A percentile compares a stretch with the other conserved stretches of the same genome.
Evolutionary conservation across 2,329 filamentous ascomycete genomes (phyloP).

Genomic region (Venturia effusa): DNA sequence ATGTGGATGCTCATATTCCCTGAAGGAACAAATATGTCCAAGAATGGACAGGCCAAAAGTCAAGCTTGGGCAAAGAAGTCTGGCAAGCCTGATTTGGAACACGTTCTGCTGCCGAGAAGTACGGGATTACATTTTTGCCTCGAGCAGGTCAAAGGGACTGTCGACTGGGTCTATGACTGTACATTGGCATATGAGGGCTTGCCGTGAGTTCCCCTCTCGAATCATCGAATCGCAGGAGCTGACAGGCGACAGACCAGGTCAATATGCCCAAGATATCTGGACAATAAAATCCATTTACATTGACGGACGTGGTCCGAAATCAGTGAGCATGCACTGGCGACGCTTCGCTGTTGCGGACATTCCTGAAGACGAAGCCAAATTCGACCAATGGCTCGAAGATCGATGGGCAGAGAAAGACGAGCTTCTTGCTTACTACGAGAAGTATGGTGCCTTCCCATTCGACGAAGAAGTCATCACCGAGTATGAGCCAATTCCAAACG

Average conservation of each 20-base stretch:
- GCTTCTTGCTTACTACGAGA: constrained; percentile 65
- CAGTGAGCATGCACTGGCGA: constrained; percentile 94
- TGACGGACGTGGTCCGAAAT: constrained; percentile 79
- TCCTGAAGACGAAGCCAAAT: constrained; percentile 63
- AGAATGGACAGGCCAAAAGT: constrained; percentile 60
- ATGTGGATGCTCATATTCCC: constrained; percentile 90
- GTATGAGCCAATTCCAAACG: constrained; percentile 4
- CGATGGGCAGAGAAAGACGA: constrained; percentile 90
- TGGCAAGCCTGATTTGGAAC: constrained; percentile 56
- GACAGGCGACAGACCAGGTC: constrained; percentile 26
- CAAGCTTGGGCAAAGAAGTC: constrained; percentile 67
- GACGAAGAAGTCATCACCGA: constrained; percentile 32
- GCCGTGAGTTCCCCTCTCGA: constrained; percentile 49
- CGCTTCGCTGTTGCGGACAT: constrained; percentile 72
- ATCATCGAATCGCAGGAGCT: constrained; percentile 3
- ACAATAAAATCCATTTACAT: constrained; percentile 79
- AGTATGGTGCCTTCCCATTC: constrained; percentile 71
- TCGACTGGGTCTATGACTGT: constrained; percentile 84
- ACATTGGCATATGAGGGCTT: constrained; percentile 93
- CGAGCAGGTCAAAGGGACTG: constrained; percentile 58
- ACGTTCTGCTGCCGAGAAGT: constrained; percentile 65
- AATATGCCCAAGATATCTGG: constrained; percentile 80
- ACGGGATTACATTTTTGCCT: constrained; percentile 74
- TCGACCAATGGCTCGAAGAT: constrained; percentile 70
- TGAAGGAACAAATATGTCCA: constrained; percentile 72